Evolutionary conservation across 2,329 filamentous ascomycete genomes (phyloP).

Genomic region (Penicillium polonicum): DNA sequence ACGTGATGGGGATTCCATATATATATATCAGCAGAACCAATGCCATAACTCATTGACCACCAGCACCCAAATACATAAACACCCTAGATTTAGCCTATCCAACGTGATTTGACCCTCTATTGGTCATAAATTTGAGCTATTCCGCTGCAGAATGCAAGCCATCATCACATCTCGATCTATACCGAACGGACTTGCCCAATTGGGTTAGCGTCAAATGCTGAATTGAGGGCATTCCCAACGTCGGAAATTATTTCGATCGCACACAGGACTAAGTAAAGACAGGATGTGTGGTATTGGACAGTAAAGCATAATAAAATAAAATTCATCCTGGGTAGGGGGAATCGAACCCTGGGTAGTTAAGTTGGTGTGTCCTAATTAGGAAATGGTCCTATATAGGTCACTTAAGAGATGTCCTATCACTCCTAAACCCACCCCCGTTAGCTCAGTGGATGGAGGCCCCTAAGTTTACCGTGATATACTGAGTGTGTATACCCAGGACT

Average conservation of each 20-base stretch:
- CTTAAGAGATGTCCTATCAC: not conserved
- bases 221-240: too few species aligned
- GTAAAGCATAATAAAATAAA: not conserved
- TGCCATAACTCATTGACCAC: not conserved
- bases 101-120: not conserved
- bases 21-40: not conserved
- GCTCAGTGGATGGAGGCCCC: too few species aligned
- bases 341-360: not conserved
- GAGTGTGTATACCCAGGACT: too few species aligned
- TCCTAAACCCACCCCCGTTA: too few species aligned
- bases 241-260: not conserved
- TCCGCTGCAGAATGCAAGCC: not conserved
- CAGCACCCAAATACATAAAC: not conserved
- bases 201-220: not conserved
- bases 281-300: not conserved
- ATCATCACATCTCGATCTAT: not conserved
- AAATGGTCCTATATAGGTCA: not conserved
- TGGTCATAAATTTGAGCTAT: not conserved
- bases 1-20: rapidly evolving
- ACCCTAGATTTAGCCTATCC: not conserved
- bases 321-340: not conserved
- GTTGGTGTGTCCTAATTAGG: not conserved
- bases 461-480: too few species aligned
- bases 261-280: not conserved
- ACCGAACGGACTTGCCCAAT: not conserved